These are phyloP conservation scores for Thielaviopsis punctulata DNA, from an alignment of 2,329 filamentous ascomycete genomes.

Conservation along the genomic window DNA sequence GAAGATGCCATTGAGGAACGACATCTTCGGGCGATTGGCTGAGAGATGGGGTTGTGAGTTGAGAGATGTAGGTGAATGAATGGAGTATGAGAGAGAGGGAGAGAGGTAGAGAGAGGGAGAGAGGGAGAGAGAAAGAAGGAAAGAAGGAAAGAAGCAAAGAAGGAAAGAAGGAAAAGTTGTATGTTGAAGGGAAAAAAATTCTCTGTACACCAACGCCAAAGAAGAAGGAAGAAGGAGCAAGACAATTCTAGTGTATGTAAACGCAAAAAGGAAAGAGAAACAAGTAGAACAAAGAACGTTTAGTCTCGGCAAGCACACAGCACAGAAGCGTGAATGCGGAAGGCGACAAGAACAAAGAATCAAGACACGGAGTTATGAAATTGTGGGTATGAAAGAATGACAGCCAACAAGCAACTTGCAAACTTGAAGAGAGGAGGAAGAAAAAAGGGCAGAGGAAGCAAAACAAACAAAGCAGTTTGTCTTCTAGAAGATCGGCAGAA, in stretches of 20 bases:
- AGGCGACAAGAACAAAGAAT: too few relatives aligned
- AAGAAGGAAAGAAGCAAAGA: background rate
- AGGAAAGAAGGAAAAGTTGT: background rate
- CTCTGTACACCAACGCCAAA: background rate
- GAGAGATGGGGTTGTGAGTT: background rate
- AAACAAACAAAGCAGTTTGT: background rate
- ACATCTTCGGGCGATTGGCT: background rate
- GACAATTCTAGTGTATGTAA: too few relatives aligned
- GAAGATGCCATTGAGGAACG: conserved; percentile 10
- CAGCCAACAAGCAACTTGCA: too few relatives aligned
- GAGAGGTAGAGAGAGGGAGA: background rate
- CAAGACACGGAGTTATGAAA: too few relatives aligned
- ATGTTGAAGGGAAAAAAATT: background rate
- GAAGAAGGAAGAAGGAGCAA: background rate
- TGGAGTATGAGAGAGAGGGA: background rate
- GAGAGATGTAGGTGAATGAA: background rate
- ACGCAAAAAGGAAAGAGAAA: background rate
- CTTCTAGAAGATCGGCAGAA: conserved; percentile 1
- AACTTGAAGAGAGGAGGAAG: background rate
- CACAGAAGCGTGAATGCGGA: too few relatives aligned
- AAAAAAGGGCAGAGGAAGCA: background rate
- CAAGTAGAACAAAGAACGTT: background rate
- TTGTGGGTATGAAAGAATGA: background rate
- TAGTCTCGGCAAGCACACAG: too few relatives aligned
- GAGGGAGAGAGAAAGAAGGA: background rate